Evolutionary conservation across 352 stramenopile genomes (phyloP), one percentile per base, ranked within the genome.

Genomic region (Halophytophthora polymorphica): DNA sequence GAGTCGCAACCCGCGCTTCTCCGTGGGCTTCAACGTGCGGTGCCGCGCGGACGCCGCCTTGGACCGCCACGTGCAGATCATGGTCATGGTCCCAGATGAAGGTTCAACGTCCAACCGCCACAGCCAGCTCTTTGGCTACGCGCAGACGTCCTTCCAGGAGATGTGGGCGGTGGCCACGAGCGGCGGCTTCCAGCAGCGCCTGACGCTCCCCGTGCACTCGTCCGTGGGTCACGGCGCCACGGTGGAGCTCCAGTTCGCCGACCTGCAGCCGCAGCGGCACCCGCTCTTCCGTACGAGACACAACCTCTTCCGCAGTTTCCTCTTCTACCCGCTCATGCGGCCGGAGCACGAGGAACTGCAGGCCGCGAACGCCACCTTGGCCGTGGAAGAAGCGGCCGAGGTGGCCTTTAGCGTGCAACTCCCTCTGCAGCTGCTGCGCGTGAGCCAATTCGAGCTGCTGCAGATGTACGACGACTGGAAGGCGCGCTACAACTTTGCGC

Each of bases 371-470:
- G 73, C 77, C 1, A 91, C 88, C 41, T 46, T 91, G 15, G 82
- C 71, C n/a, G 64, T 89, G 15, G 84, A 94, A 63, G 81, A 94
- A 52, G 77, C 75, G 2, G 66, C 72, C 0, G 84, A 94, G 44
- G 79, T 94, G 1, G 82, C 87, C 17, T 87, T 79, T 19, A 94
- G 79, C 40, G 79, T 90, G 6, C 87, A 83, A 40, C 82, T 94
- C 37, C 84, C 84, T 29, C 58, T 92, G 28, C 79, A 91, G 50
- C 62, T 94, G 47, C 71, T 94, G 22, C 73, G 63, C 1, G 69
- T 91, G 18, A 93, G 82, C 39, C 75, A 88, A 17, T 56, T 61
- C 11, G 84, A 94, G 55, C 62, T 94, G 19, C 52, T 71, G 43
- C 71, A 88, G 39, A 88, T 88, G 70, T 80, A 82, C 34, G 64